Evolutionary conservation across 441 rosid genomes (phyloP), one percentile per base, ranked within the genome.

Genomic region (Populus hybrid): DNA sequence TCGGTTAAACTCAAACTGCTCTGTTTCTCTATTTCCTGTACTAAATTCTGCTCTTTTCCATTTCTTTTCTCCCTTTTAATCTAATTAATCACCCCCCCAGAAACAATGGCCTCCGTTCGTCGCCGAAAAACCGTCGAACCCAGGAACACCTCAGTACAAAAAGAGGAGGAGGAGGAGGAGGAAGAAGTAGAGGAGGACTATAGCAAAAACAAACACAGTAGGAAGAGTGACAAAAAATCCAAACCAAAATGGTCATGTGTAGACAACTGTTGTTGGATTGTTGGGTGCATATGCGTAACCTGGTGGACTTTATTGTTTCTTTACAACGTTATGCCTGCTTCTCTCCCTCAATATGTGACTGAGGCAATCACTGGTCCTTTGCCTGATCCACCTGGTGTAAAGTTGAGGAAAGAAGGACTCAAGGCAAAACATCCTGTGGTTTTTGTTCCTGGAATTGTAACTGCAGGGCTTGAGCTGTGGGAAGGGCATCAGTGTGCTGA

Each of bases 381-480:
- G 68, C 94, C 97, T 0, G 99, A 95, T 77, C 92, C 97, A 0
- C 98, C 99, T 0, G 99, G 98, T 8, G 90, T 90, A 40, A 92
- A 91, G 83, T 80, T 95, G 76, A 85, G 78, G 86, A 92, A 90
- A 77, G 99, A 92, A 83, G 98, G 98, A 24, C 73, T 91, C 35
- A 78, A 24, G 81, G 94, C 87, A 10, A 89, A 88, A 73, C 98
- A 95, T 76, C 99, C 98, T 0, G 98, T 95, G 80, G 94, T 95
- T 67, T 92, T 95, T 64, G 92, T 94, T 20, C 99, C 99, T 3
- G 99, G 99, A 76, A 95, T 95, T 73, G 95, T 95, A 34, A 95
- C 99, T 0, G 97, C 94, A 0, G 99, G 99, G 6, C 93, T 95
- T 70, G 99, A 94, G 91, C 82, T 95, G 80, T 95, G 99, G 99